Evolutionary conservation across 768 basidiomycete species (phyloP).

Genomic region (Collybiopsis confluens): DNA sequence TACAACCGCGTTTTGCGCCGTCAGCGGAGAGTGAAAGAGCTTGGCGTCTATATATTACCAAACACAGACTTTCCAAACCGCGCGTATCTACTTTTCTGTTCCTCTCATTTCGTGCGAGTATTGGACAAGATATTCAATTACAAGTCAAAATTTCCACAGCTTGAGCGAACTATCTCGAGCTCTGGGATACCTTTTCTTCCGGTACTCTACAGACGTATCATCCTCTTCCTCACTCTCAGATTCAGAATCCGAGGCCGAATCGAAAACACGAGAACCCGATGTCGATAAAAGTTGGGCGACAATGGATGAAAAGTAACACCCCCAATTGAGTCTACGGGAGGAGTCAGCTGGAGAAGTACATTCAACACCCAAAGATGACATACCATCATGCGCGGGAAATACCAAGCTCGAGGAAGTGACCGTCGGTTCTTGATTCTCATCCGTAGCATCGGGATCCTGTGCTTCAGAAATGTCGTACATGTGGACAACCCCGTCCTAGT

Average conservation of each 20-base stretch:
- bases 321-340: constrained; percentile 62
- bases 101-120: too few relatives aligned
- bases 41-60: too few relatives aligned
- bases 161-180: constrained; percentile 17
- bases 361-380: constrained; percentile 10
- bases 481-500: constrained; percentile 49
- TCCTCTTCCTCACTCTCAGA: constrained; percentile 11
- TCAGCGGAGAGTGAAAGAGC: too few relatives aligned
- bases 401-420: constrained; percentile 23
- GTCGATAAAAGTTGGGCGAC: constrained; percentile 54
- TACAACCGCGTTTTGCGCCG: too few relatives aligned
- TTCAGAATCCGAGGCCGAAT: constrained; percentile 17
- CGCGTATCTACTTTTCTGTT: too few relatives aligned
- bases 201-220: background rate
- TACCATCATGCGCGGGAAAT: constrained; percentile 59
- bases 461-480: constrained; percentile 49
- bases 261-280: constrained; percentile 79
- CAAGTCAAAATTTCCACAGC: constrained; percentile 17
- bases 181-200: constrained; percentile 8
- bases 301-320: constrained; percentile 72
- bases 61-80: too few relatives aligned
- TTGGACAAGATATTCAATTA: too few relatives aligned
- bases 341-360: background rate
- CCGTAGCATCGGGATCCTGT: background rate
- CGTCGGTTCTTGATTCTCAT: constrained; percentile 6